Percentiles rank a stretch among this genome's conserved stretches.
Conservation (phyloP, 768 basidiomycete species). For the Lentinula edodes region DNA sequence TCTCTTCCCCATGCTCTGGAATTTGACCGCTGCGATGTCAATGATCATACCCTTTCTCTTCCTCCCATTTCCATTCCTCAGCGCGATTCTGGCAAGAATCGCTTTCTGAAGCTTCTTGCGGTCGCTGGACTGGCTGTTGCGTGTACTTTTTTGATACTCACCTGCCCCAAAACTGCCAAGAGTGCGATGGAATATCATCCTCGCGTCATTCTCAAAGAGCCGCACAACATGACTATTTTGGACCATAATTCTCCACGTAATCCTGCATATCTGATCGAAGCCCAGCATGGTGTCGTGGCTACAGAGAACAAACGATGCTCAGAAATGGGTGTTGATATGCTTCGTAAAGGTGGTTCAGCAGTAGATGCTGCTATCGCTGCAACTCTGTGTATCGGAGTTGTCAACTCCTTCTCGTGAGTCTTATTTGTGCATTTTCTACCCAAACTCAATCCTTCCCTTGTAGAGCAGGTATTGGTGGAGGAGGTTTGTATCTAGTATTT, state of each 20-base stretch:
- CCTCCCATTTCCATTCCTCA: no score
- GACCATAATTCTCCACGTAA: neutral
- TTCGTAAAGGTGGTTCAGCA: constrained; percentile 61
- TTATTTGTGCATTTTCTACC: neutral
- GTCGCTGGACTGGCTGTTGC: no score
- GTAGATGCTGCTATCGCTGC: constrained; percentile 61
- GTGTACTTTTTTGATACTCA: no score
- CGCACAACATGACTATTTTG: neutral
- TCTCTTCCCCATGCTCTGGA: no score
- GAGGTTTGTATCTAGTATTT: constrained; percentile 25
- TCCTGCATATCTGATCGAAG: constrained; percentile 49
- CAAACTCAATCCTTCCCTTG: no score
- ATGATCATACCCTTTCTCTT: no score
- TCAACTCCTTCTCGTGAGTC: constrained; percentile 61
- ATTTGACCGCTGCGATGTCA: no score
- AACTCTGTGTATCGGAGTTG: constrained; percentile 49
- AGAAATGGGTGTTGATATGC: constrained; percentile 49
- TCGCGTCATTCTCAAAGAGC: neutral
- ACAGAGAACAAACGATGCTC: constrained; percentile 62
- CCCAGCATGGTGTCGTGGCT: constrained; percentile 57
- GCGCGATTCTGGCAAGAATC: no score
- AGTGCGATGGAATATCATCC: neutral
- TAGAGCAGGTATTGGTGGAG: constrained; percentile 53
- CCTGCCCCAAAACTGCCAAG: no score
- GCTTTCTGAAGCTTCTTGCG: no score